Base-by-base conservation (phyloP, 768 basidiomycete genomes). In the Dioszegia crocea region DNA sequence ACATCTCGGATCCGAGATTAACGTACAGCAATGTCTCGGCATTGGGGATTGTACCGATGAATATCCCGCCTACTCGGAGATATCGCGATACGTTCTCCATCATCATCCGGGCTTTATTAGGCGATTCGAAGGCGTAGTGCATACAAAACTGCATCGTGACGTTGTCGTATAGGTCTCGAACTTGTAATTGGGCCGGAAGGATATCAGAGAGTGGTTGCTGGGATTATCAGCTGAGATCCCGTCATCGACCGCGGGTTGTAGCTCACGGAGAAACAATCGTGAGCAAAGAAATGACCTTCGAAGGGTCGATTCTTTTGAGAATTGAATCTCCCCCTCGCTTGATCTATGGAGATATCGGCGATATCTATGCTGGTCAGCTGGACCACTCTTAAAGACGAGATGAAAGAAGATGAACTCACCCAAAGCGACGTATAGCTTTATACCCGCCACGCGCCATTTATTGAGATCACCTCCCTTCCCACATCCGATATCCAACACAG, bases 141-240 rank as follows among this genome's bases (percentile, higher is more conserved):
- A 99, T 97, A 78, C 96, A 98, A 76, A 99, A 99, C 74, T 99
- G 96, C 91, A 97, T 90, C 2, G 91, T 89, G 4, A 98, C 91
- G 57, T 91, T 89, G 71, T 98, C 96, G 71, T 96, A 96, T 4
- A 86, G 86, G 29, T 82, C 81, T 0, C 78, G 79, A 24, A 89
- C 33, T 29, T 57, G 82, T 61, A 82, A 79, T 17, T 81, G 80
- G 1, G 83, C 83, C 3, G 86, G 78, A 48, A 97, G 83, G n/a
- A 81, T 85, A 48, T 83, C 83, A 17, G 84, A 81, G 38, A 98
- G 80, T 2, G 87, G 80, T 63, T 87, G 81, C 79, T 80, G 52
- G 19, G 11, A n/a, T 33, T 6, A 24, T 44, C 30, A 54, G 64
- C 61, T 6, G 23, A 33, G 47, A 14, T 40, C 31, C 19, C n/a